phyloP scores from a whole-genome alignment of 495 filamentous ascomycete species.

The Bombardia bombarda region DNA sequence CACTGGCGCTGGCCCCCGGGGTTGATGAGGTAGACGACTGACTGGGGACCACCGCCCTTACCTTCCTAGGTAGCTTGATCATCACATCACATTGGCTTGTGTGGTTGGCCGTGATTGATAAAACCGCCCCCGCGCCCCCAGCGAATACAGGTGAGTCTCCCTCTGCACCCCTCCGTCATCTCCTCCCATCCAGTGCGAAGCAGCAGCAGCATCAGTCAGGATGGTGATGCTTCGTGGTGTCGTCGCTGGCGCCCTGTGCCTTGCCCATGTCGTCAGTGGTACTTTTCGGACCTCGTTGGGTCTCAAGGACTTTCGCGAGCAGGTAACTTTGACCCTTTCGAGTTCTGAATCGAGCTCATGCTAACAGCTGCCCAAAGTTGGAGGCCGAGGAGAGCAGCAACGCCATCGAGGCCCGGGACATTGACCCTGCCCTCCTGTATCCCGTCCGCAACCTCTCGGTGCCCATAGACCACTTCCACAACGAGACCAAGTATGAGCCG shows the following conservation, averaged over 20 bases:
- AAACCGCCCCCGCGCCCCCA: background rate
- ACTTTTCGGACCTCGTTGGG: conserved; percentile 10
- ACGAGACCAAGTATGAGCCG: conserved; percentile 60
- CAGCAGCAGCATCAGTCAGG: background rate
- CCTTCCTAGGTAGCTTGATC: no score
- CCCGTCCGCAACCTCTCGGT: conserved; percentile 50
- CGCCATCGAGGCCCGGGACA: conserved; percentile 1
- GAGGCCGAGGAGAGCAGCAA: background rate
- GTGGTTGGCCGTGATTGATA: background rate
- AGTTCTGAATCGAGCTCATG: background rate
- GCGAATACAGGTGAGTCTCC: background rate
- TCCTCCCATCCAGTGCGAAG: background rate
- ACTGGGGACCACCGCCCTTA: no score
- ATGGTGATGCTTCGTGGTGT: conserved; percentile 11
- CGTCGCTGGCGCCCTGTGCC: conserved; percentile 2
- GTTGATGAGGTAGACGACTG: no score
- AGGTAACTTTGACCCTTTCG: conserved; percentile 1
- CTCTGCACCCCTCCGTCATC: background rate
- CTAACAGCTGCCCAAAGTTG: conserved; percentile 1
- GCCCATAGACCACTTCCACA: conserved; percentile 70
- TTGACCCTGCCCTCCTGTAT: conserved; percentile 12
- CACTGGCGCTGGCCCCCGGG: no score
- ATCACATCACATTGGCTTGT: background rate
- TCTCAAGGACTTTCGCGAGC: conserved; percentile 9
- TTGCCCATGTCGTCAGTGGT: conserved; percentile 6